Conservation (phyloP, 768 basidiomycete genomes). For the Leccinum incarnatum region DNA sequence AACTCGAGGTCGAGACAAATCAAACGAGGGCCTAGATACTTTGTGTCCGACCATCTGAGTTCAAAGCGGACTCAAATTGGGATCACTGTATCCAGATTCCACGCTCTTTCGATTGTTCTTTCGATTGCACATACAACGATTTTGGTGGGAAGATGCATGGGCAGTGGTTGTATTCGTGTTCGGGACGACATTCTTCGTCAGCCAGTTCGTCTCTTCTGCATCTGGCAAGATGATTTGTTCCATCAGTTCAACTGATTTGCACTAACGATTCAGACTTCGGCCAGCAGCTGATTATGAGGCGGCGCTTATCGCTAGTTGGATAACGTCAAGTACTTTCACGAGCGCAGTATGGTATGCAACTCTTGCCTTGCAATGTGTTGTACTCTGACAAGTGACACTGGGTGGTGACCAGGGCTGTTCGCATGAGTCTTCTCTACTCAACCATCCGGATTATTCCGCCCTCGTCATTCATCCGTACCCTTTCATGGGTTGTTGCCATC, state of each 20-base stretch:
- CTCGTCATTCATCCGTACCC: neutral
- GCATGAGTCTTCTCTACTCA: neutral
- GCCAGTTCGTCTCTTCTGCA: neutral
- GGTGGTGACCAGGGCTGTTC: neutral
- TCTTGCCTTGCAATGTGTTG: neutral
- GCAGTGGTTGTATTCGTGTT: conserved; percentile 7
- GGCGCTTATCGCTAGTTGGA: neutral
- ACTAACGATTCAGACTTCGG: neutral
- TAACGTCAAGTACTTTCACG: neutral
- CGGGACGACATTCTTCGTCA: neutral
- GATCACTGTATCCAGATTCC: neutral
- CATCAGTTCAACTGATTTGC: neutral
- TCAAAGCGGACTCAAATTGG: too few species aligned
- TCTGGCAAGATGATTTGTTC: neutral
- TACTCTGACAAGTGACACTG: neutral
- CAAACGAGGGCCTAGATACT: neutral
- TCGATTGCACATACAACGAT: conserved; percentile 13
- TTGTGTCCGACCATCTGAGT: too few species aligned
- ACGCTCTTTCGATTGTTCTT: conserved; percentile 16
- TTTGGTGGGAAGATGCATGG: conserved; percentile 28
- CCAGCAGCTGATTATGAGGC: neutral
- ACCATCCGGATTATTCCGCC: neutral
- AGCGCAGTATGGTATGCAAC: neutral
- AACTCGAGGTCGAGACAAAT: too few species aligned
- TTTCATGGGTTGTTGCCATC: neutral